phyloP scores from a whole-genome alignment of 2,329 filamentous ascomycete species.

The Xylariaceae sp. region DNA sequence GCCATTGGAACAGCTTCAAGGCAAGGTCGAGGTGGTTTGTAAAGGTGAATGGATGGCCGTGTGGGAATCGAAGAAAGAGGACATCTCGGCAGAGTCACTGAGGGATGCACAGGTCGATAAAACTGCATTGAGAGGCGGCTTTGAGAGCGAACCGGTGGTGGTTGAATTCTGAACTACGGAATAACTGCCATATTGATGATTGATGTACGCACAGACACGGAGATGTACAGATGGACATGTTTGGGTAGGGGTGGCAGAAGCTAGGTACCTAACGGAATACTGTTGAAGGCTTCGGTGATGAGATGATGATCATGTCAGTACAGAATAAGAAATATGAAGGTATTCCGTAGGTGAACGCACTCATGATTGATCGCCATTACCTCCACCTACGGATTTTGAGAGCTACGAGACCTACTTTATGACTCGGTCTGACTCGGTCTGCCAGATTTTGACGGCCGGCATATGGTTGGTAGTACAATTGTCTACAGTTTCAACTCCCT shows the following conservation, averaged over 20 bases:
- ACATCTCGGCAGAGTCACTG: constrained; percentile 21
- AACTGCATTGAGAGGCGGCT: constrained; percentile 22
- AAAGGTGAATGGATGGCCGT: constrained; percentile 38
- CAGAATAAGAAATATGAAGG: too few relatives aligned
- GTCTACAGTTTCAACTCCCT: too few relatives aligned
- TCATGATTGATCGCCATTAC: too few relatives aligned
- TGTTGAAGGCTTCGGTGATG: neutral
- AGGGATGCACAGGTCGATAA: constrained; percentile 22
- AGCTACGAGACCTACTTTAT: neutral
- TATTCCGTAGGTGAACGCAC: too few relatives aligned
- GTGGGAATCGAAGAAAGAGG: constrained; percentile 30
- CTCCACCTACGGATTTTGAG: too few relatives aligned
- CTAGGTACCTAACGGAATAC: too few relatives aligned
- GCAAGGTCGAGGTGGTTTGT: constrained; percentile 33
- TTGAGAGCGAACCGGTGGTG: constrained; percentile 25
- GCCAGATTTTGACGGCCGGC: neutral
- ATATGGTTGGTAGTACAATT: neutral
- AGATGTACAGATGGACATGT: too few relatives aligned
- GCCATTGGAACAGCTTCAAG: constrained; percentile 31
- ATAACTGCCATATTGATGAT: too few relatives aligned
- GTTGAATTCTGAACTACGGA: constrained; percentile 20
- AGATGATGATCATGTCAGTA: neutral
- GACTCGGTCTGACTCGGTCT: neutral
- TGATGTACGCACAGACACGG: too few relatives aligned
- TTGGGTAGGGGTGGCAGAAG: too few relatives aligned